Percentiles rank a stretch among this genome's conserved stretches.
phyloP scores from a whole-genome alignment of 2,329 filamentous ascomycete species.

The Fusarium decemcellulare region DNA sequence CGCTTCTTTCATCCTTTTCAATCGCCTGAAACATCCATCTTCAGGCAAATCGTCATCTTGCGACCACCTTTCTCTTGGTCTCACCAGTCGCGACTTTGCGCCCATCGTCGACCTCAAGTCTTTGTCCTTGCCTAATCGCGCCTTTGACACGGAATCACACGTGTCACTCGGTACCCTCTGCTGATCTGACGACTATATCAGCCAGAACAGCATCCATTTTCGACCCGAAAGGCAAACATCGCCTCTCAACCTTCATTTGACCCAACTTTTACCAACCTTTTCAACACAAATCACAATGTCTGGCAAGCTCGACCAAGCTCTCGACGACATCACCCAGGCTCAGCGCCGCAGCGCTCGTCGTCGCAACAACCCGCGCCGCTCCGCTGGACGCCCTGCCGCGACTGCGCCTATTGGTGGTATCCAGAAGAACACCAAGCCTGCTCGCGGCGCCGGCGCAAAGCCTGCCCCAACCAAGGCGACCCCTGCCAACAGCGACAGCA shows the following conservation, averaged over 20 bases:
- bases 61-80: conserved; percentile 27
- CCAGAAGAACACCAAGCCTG: conserved; percentile 79
- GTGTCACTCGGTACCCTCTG: conserved; percentile 39
- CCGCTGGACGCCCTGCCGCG: conserved; percentile 66
- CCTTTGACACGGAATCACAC: conserved; percentile 27
- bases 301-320: conserved; percentile 95
- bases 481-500: conserved; percentile 80
- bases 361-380: conserved; percentile 65
- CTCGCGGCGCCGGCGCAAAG: conserved; percentile 72
- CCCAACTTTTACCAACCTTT: conserved; percentile 23
- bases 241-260: conserved; percentile 22
- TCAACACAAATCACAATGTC: conserved; percentile 74
- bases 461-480: conserved; percentile 75
- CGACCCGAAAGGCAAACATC: conserved; percentile 18
- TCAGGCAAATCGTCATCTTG: conserved; percentile 14
- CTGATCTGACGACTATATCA: conserved; percentile 43
- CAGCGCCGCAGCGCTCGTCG: conserved; percentile 72
- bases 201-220: conserved; percentile 39
- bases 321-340: conserved; percentile 95
- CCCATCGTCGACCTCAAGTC: conserved; percentile 24
- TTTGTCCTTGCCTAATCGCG: conserved; percentile 10
- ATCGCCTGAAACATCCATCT: conserved; percentile 18
- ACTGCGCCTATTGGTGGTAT: conserved; percentile 87
- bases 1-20: conserved; percentile 27
- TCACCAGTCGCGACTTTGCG: conserved; percentile 28